Percentiles rank a stretch among this genome's conserved stretches.
Conservation (phyloP, 345 rosid genomes). For the Ricinus communis region DNA sequence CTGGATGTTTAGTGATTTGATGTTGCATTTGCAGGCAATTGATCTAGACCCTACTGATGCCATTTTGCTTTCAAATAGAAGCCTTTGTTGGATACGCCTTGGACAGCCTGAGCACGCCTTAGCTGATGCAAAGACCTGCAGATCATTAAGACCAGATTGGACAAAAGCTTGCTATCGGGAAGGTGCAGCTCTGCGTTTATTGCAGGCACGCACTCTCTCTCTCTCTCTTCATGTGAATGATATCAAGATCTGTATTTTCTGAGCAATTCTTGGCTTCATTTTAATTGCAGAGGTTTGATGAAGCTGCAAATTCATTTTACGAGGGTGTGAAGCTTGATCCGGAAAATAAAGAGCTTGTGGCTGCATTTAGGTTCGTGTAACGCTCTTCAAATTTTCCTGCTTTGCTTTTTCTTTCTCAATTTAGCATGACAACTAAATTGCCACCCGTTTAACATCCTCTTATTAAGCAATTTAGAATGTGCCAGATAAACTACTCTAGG, state of each 20-base stretch:
- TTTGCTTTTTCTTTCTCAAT: too few species aligned
- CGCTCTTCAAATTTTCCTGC: neutral
- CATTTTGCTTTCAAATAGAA: slow-evolving; percentile 69
- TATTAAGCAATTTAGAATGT: neutral
- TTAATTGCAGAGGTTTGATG: slow-evolving; percentile 62
- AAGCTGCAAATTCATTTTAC: slow-evolving; percentile 80
- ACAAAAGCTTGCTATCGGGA: slow-evolving; percentile 87
- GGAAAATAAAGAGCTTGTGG: slow-evolving; percentile 62
- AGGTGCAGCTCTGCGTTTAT: slow-evolving; percentile 81
- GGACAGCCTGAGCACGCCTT: slow-evolving; percentile 83
- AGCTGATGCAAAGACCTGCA: slow-evolving; percentile 73
- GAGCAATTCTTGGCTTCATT: slow-evolving; percentile 13
- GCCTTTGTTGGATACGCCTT: slow-evolving; percentile 77
- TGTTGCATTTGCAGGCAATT: slow-evolving; percentile 57
- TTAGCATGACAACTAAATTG: too few species aligned
- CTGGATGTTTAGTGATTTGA: neutral
- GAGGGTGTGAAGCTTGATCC: slow-evolving; percentile 84
- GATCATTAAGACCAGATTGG: slow-evolving; percentile 75
- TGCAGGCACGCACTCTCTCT: slow-evolving; percentile 45
- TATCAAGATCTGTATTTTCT: neutral
- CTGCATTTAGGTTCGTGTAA: slow-evolving; percentile 67
- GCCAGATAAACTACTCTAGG: too few species aligned
- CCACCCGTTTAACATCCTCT: neutral
- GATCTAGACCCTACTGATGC: slow-evolving; percentile 81
- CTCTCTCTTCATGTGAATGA: neutral